phyloP scores from a whole-genome alignment of 2,329 filamentous ascomycete species.

The Ascochyta fabae region DNA sequence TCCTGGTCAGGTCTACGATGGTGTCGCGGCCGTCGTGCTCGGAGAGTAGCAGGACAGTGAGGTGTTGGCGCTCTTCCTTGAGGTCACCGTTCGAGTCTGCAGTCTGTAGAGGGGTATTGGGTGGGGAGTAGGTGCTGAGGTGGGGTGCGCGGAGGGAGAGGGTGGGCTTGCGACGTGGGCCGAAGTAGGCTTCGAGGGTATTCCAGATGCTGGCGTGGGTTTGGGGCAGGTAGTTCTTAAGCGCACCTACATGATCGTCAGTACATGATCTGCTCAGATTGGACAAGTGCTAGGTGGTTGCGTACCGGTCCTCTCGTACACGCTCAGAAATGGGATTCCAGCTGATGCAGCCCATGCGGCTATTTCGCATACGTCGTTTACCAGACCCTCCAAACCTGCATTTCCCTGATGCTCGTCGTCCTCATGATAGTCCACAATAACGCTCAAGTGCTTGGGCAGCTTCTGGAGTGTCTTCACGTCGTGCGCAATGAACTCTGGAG shows the following conservation, averaged over 20 bases:
- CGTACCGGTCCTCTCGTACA: conserved; percentile 91
- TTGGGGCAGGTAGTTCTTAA: conserved; percentile 88
- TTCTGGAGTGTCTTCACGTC: conserved; percentile 79
- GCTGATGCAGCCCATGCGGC: conserved; percentile 92
- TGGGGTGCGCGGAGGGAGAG: conserved; percentile 77
- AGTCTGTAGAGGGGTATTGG: conserved; percentile 49
- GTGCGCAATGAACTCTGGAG: conserved; percentile 87
- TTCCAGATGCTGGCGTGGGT: conserved; percentile 79
- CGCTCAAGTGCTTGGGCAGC: conserved; percentile 84
- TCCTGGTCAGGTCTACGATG: conserved; percentile 93
- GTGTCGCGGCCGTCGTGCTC: conserved; percentile 90
- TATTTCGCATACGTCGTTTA: conserved; percentile 91
- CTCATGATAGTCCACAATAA: conserved; percentile 78
- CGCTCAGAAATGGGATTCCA: conserved; percentile 83
- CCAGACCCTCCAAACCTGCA: conserved; percentile 79
- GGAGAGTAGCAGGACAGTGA: conserved; percentile 79
- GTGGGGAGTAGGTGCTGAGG: conserved; percentile 63
- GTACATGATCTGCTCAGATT: neutral
- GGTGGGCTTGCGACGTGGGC: conserved; percentile 68
- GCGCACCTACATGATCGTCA: conserved; percentile 65
- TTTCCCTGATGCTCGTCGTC: conserved; percentile 65
- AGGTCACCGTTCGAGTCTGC: conserved; percentile 48
- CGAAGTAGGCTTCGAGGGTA: conserved; percentile 88
- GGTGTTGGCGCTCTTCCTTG: conserved; percentile 46
- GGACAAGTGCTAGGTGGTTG: neutral